Evolutionary conservation across 2,329 filamentous ascomycete species (phyloP).

Genomic region (Fusarium nisikadoi): DNA sequence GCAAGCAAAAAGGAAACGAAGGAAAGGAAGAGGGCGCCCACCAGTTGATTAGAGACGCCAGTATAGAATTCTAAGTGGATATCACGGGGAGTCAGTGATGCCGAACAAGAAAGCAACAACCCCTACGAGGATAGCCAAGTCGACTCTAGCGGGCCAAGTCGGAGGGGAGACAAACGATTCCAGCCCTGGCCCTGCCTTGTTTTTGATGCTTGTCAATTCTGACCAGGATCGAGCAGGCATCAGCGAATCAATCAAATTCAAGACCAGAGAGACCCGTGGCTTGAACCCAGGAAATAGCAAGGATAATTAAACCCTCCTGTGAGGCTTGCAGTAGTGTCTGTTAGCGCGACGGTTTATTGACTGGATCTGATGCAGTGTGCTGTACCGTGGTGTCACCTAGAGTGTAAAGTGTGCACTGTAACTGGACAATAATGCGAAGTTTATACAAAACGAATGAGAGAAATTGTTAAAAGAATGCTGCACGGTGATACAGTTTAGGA

Average conservation of each 20-base stretch:
- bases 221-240: slow-evolving; percentile 6
- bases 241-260: not conserved
- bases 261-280: not conserved
- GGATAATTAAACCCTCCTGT: slow-evolving; percentile 25
- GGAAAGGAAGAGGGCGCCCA: slow-evolving; percentile 27
- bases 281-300: not conserved
- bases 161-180: slow-evolving; percentile 6
- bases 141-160: slow-evolving; percentile 3
- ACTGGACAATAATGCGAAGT: slow-evolving; percentile 1
- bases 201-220: slow-evolving; percentile 3
- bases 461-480: not conserved
- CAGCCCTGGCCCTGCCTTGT: slow-evolving; percentile 11
- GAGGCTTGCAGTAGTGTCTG: slow-evolving; percentile 39
- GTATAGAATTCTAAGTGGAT: slow-evolving; percentile 22
- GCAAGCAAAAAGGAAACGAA: slow-evolving; percentile 31
- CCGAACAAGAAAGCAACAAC: not conserved
- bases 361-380: slow-evolving; percentile 18
- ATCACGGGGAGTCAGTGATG: not conserved
- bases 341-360: slow-evolving; percentile 46
- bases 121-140: not conserved
- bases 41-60: slow-evolving; percentile 21
- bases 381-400: slow-evolving; percentile 2
- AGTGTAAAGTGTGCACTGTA: not conserved
- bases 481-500: not conserved
- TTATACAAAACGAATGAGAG: not conserved